These are phyloP conservation scores for Diaporthe amygdali DNA, from an alignment of 2,329 filamentous ascomycete genomes.

Conservation along the genomic window DNA sequence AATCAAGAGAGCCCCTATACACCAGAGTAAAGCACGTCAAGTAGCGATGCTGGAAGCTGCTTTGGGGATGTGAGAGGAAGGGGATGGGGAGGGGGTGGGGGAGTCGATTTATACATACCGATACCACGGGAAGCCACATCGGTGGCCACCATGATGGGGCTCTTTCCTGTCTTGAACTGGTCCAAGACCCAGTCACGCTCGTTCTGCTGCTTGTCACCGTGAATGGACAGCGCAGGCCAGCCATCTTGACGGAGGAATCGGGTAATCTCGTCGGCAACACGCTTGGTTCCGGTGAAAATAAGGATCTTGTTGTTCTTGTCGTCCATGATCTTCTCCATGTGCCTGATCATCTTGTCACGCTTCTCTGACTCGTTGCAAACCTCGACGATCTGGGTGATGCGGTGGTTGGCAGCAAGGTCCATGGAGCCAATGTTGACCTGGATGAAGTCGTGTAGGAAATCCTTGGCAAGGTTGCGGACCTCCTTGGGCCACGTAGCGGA, in stretches of 20 bases:
- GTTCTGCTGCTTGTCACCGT: conserved; percentile 99
- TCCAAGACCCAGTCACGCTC: conserved; percentile 99
- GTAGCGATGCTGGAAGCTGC: conserved; percentile 64
- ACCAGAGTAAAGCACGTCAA: conserved; percentile 88
- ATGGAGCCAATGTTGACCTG: conserved; percentile 98
- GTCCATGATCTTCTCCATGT: conserved; percentile 97
- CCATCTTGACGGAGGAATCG: conserved; percentile 96
- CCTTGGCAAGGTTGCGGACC: conserved; percentile 86
- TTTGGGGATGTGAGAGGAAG: conserved; percentile 40
- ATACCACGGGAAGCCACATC: conserved; percentile 99
- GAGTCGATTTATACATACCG: conserved; percentile 85
- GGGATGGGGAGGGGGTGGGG: conserved; percentile 42
- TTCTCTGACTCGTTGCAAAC: conserved; percentile 97
- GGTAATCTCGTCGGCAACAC: conserved; percentile 96
- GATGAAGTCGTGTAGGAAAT: conserved; percentile 95
- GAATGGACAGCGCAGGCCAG: conserved; percentile 97
- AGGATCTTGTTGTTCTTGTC: conserved; percentile 94
- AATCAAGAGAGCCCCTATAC: conserved; percentile 86
- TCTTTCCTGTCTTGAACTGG: conserved; percentile 99
- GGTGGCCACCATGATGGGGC: conserved; percentile 99
- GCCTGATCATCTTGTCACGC: conserved; percentile 96
- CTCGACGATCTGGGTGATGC: conserved; percentile 97
- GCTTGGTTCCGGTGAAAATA: conserved; percentile 93
- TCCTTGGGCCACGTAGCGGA: conserved; percentile 99
- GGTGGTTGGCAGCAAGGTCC: conserved; percentile 95